Conservation (phyloP, 495 filamentous ascomycete genomes). For the Neohortaea acidophila region DNA sequence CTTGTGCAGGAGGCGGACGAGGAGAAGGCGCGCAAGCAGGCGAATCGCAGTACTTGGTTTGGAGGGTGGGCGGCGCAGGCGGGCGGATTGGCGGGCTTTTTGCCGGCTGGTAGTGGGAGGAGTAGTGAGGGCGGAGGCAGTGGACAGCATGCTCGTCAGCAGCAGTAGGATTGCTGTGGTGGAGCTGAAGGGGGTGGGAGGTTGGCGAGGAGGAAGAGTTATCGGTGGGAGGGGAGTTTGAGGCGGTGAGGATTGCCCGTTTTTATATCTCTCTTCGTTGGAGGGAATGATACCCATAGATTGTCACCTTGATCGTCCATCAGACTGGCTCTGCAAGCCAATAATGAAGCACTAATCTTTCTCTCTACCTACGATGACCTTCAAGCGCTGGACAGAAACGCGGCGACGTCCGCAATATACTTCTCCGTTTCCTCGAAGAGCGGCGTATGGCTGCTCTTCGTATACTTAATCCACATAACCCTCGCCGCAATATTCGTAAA, state of each 20-base stretch:
- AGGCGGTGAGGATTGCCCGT: background rate
- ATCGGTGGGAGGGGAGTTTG: background rate
- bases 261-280: no score
- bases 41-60: conserved; percentile 48
- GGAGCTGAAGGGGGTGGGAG: background rate
- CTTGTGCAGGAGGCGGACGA: conserved; percentile 59
- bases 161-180: background rate
- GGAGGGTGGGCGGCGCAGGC: background rate
- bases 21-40: conserved; percentile 26
- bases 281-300: no score
- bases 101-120: background rate
- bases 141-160: background rate
- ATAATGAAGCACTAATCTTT: no score
- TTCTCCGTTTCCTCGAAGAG: conserved; percentile 32
- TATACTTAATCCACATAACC: conserved; percentile 34
- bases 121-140: background rate
- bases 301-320: no score
- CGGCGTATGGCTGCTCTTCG: conserved; percentile 32
- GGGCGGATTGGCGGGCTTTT: background rate
- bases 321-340: no score
- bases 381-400: no score
- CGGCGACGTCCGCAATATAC: conserved; percentile 20
- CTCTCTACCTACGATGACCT: no score
- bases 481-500: conserved; percentile 24
- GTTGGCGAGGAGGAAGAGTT: background rate